Base-by-base conservation (phyloP, 228 moss, liverwort and hornwort species). In the Sphagnum fallax region DNA sequence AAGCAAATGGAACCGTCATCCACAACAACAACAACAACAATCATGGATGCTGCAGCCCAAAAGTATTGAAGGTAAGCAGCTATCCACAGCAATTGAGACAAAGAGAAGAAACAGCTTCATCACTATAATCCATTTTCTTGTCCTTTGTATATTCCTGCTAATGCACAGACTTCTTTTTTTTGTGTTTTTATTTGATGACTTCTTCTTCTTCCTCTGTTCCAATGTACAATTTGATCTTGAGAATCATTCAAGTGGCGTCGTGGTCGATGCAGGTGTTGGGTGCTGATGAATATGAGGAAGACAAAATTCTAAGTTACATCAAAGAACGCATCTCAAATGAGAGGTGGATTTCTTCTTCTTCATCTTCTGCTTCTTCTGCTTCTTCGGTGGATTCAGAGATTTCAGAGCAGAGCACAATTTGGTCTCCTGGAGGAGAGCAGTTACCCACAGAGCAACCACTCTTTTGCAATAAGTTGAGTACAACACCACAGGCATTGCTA, bases 271-370 rank as follows among this genome's bases (percentile, higher is more conserved):
- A 68, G 68, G 53, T 68, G 10, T 51, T 69, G 65, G 77, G 77
- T 61, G 65, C 55, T 55, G 81, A 74, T 71, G 68, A 49, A 49
- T 70, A 53, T 68, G 77, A 78, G 69, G 74, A 78, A 72, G 78
- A 71, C 67, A 78, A 64, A 67, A 70, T 64, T 16, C 48, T 64
- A 49, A 49, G 74, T 49, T 71, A 71, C 60, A 71, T 77, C 61
- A 77, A 68, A 3, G 64, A 71, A 58, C 74, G 66, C 16, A 51
- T 49, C 16, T 8, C 49, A 15, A 9, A 4, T 12, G 53, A 7
- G 12, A 55, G 1, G 9, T 7, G 9, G 53, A 8, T 1, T 12
- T 62, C 75, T n/a, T 64, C 65, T 51, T 57, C 68, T 47, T 67
- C 52, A 50, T 18, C 18, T 32, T 32, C 32, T 32, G 32, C 32